A percentile compares a stretch with the other conserved stretches of the same genome.
Evolutionary conservation across 495 filamentous ascomycete species (phyloP).

Genomic region (Jackrogersella multiformis): DNA sequence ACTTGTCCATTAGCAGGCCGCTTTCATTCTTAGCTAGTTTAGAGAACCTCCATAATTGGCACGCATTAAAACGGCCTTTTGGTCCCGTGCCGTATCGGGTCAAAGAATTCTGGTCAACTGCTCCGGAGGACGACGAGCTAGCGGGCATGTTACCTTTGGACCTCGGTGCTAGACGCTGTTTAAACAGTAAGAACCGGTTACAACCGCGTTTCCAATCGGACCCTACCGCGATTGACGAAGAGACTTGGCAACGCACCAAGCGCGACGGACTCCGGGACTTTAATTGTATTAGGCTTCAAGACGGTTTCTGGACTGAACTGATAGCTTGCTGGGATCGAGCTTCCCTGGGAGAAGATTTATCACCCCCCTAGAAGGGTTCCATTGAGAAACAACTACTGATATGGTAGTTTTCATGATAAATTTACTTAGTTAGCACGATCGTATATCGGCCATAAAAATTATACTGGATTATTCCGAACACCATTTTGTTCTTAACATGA

Average conservation of each 20-base stretch:
- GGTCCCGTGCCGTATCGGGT: not conserved
- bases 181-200: not conserved
- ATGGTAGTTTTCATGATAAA: too few species aligned
- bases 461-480: too few species aligned
- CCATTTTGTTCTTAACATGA: too few species aligned
- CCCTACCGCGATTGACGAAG: not conserved
- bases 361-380: too few species aligned
- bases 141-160: not conserved
- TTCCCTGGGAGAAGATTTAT: too few species aligned
- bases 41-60: not conserved
- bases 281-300: too few species aligned
- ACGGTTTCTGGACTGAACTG: not conserved
- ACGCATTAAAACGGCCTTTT: not conserved
- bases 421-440: too few species aligned
- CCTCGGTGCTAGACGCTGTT: not conserved
- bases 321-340: not conserved
- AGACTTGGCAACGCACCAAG: not conserved
- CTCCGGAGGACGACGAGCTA: not conserved
- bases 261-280: not conserved
- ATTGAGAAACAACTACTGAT: too few species aligned
- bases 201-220: slow-evolving; percentile 10
- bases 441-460: too few species aligned
- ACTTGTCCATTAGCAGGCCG: not conserved
- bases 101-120: not conserved
- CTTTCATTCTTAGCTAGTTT: not conserved